Percentiles rank a stretch among this genome's conserved stretches.
These are phyloP conservation scores for Otatea glauca DNA, from an alignment of 176 grass and related monocot genomes.

Conservation along the genomic window DNA sequence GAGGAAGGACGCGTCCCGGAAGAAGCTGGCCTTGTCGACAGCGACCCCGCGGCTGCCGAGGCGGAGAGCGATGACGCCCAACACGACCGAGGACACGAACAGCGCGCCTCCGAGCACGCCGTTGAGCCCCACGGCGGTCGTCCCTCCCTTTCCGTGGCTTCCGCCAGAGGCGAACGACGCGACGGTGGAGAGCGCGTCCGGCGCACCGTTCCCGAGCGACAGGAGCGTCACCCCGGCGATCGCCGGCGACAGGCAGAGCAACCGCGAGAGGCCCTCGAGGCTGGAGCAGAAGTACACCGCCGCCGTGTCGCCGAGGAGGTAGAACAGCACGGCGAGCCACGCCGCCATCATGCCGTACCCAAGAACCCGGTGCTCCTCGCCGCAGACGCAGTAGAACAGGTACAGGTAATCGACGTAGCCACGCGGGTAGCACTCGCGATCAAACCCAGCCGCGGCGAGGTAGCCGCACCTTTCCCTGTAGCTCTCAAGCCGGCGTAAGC, in stretches of 20 bases:
- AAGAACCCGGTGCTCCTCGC: conserved; percentile 33
- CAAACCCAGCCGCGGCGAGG: background rate
- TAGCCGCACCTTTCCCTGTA: conserved; percentile 21
- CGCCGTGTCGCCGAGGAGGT: conserved; percentile 76
- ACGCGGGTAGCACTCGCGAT: conserved; percentile 4
- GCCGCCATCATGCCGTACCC: conserved; percentile 43
- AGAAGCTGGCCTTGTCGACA: conserved; percentile 58
- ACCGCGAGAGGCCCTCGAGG: conserved; percentile 61
- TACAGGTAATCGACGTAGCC: conserved; percentile 65
- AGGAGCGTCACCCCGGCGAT: conserved; percentile 80
- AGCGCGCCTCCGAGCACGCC: conserved; percentile 65
- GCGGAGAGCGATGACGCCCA: conserved; percentile 62
- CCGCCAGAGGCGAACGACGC: conserved; percentile 50
- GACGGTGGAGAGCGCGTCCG: conserved; percentile 68
- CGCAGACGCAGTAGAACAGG: conserved; percentile 61
- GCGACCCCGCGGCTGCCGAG: conserved; percentile 14
- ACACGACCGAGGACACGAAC: conserved; percentile 69
- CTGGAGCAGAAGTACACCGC: conserved; percentile 77
- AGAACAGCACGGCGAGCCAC: conserved; percentile 75
- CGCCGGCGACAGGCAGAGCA: conserved; percentile 59
- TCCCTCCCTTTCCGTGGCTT: background rate
- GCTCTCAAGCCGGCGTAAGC: conserved; percentile 12
- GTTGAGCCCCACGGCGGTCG: conserved; percentile 52
- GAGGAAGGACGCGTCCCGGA: conserved; percentile 62
- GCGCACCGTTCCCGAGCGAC: conserved; percentile 75